Evolutionary conservation across 2,329 filamentous ascomycete genomes (phyloP), one percentile per base, ranked within the genome.

Genomic region (Coniochaeta sp.): DNA sequence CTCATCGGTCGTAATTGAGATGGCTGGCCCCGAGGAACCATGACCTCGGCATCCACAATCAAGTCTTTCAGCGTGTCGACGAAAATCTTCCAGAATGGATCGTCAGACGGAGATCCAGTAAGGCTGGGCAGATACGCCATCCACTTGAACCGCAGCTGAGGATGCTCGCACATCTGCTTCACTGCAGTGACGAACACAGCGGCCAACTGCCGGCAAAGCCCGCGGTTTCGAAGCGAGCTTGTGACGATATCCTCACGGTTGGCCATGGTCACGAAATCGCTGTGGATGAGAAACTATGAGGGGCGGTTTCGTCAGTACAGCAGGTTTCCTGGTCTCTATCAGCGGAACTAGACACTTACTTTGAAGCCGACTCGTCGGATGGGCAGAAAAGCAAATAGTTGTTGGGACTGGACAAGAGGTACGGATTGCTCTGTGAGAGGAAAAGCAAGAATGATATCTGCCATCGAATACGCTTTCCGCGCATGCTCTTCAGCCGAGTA

Each of bases 231-330:
- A 1, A 34, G 56, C 0, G 77, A 79, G 2, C 67, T 68, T 0
- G 62, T 62, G 0, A 74, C 66, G 5, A 81, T 70, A 55, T 77
- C 75, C 62, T 81, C 69, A 0, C 80, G 70, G 62, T 69, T 79
- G 3, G 76, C 78, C 17, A 74, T 65, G 0, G 76, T 80, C 43
- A 78, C 76, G 59, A 82, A 82, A 62, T 82, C 79, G 7, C 76
- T 71, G 9, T 82, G 79, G 12, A 83, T 77, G 1, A 81, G 64
- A 50, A 82, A 81, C 69, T 76, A 26, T 11, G 17, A 17, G 44
- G 12, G 11, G 16, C 36, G n/a, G 14, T 12, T 8, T 38, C 16
- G 28, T 34, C 22, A 36, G 28, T 57, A n/a, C 8, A 3, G n/a
- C 57, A 33, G 34, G 1, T 36, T 65, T 28, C 64, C 52, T 36